Conservation (phyloP, 1,139 yeast species). For the Sugiyamaella paludigena region DNA sequence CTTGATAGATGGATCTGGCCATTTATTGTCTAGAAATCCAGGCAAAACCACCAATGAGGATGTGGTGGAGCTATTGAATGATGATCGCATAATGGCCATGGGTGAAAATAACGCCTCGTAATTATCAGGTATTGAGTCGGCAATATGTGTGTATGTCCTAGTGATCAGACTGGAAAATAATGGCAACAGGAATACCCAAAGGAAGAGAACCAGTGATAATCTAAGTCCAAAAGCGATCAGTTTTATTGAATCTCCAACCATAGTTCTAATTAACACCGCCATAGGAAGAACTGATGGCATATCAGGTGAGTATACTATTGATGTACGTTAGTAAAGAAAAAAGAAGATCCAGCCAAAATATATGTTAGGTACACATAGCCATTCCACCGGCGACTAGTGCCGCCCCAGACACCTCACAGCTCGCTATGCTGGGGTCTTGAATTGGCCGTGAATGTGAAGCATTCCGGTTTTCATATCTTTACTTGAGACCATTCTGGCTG, state of each 20-base stretch:
- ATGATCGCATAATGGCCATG: neutral
- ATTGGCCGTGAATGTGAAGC: too few relatives aligned
- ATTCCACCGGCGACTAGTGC: too few relatives aligned
- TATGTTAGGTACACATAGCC: too few relatives aligned
- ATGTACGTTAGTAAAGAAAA: neutral
- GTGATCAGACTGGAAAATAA: conserved; percentile 20
- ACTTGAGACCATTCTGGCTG: too few relatives aligned
- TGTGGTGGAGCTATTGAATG: neutral
- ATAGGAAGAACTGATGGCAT: conserved; percentile 70
- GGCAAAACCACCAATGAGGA: conserved; percentile 13
- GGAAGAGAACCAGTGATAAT: conserved; percentile 17
- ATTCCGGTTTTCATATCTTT: too few relatives aligned
- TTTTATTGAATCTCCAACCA: conserved; percentile 26
- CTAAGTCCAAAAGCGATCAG: conserved; percentile 18
- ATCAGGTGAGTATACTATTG: conserved; percentile 54
- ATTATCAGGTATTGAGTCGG: conserved; percentile 27
- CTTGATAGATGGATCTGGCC: conserved; percentile 3
- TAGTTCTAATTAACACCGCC: conserved; percentile 38
- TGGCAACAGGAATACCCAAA: conserved; percentile 30
- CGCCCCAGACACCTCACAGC: too few relatives aligned
- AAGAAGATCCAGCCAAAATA: too few relatives aligned
- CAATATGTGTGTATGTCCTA: conserved; percentile 23
- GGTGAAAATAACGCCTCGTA: conserved; percentile 10
- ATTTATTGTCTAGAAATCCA: neutral
- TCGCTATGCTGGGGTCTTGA: too few relatives aligned